Evolutionary conservation across 805 yeast genomes (phyloP), one percentile per base, ranked within the genome.

Genomic region (Nakazawaea holstii): DNA sequence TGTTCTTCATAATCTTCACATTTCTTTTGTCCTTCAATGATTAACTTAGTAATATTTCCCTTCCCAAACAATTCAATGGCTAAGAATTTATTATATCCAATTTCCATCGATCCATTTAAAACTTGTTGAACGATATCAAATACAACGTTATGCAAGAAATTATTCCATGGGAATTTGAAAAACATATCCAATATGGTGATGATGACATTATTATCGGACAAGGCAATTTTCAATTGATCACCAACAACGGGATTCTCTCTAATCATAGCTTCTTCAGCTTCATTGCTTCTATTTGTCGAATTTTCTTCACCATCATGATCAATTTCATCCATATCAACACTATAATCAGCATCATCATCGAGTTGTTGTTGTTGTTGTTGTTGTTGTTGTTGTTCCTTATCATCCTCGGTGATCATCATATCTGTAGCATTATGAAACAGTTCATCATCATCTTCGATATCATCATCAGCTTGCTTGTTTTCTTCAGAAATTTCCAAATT

Each of bases 51-150:
- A 40, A 84, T 77, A 10, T 73, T 61, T 43, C 81, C 83, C 59
- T 79, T 74, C 55, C 85, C 83, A 62, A 87, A 82, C 45, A 87
- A 66, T 55, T 88, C 92, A 69, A 70, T 78, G 28, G 82, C 84
- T 51, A 82, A 72, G 68, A 74, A 90, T 53, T 85, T 82, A 67
- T 91, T 92, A 58, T 85, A 91, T 11, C 96, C 92, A 50, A 84
- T 78, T 53, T 87, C 92, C 73, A 84, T 77, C 38, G 84, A 77
- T 1, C 96, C 98, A 64, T 89, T 90, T 62, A 94, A 77, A 15
- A 94, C 81, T 63, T 94, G 99, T 65, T 94, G 99, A 30, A 94
- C 84, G 52, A 94, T 80, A 66, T 94, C 99, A 72, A 92, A 94
- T 8, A 94, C 96, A 49, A 94, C 99, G 59, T 92, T 94, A 65